Evolutionary conservation across 148 eudicot genomes (phyloP).

Genomic region (Cornus kousa): DNA sequence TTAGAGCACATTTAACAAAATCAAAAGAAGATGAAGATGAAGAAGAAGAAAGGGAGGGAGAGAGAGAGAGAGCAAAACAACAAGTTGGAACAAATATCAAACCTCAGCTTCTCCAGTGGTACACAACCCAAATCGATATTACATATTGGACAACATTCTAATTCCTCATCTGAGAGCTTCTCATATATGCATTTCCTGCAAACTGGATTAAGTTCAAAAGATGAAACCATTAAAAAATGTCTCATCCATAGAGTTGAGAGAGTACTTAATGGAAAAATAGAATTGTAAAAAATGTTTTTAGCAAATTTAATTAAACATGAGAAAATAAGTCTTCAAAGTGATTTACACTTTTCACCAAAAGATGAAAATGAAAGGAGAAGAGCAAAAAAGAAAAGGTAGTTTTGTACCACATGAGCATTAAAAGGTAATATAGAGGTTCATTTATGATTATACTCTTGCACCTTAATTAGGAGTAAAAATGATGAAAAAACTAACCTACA

Average conservation of each 20-base stretch:
- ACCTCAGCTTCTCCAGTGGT: constrained; percentile 92
- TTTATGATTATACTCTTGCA: background rate
- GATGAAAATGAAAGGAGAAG: background rate
- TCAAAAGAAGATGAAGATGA: background rate
- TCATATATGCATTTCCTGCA: constrained; percentile 88
- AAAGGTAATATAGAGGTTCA: background rate
- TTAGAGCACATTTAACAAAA: background rate
- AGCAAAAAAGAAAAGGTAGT: background rate
- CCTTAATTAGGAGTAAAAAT: background rate
- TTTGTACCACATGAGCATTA: background rate
- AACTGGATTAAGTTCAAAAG: constrained; percentile 42
- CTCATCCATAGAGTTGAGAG: background rate
- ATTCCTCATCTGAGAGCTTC: constrained; percentile 80
- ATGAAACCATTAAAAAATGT: background rate
- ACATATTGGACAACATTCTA: constrained; percentile 83
- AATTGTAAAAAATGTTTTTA: background rate
- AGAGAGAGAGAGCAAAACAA: background rate
- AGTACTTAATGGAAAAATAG: background rate
- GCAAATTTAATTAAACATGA: background rate
- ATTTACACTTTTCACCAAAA: background rate
- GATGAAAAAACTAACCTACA: background rate
- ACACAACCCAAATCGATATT: constrained; percentile 67
- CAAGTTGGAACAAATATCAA: constrained; percentile 1
- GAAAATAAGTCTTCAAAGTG: background rate
- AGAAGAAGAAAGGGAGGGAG: background rate